phyloP scores from a whole-genome alignment of 768 basidiomycete species.

The Hydnomerulius pinastri region DNA sequence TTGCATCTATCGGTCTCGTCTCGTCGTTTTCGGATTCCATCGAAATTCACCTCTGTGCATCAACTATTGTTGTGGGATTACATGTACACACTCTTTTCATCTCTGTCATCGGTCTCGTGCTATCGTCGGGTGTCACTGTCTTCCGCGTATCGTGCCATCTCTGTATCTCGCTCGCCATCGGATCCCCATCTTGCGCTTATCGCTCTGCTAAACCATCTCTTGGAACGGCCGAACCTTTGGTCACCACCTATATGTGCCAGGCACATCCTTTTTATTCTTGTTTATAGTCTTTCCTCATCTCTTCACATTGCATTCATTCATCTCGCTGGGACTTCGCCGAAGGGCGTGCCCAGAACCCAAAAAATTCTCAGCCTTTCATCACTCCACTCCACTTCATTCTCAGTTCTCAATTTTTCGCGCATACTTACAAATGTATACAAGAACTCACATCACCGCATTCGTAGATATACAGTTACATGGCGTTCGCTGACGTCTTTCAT shows the following conservation, averaged over 20 bases:
- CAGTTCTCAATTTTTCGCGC: neutral
- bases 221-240: neutral
- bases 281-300: neutral
- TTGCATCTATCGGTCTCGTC: conserved; percentile 3
- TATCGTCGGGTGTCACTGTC: too few relatives aligned
- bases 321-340: neutral
- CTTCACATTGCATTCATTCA: neutral
- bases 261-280: neutral
- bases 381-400: neutral
- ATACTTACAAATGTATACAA: neutral
- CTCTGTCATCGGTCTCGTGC: too few relatives aligned
- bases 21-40: conserved; percentile 17
- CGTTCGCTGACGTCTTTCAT: neutral
- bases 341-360: neutral
- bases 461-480: neutral
- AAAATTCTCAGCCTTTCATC: neutral
- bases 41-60: conserved; percentile 14
- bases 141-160: neutral
- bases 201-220: neutral
- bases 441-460: neutral
- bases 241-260: neutral
- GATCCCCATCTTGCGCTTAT: neutral
- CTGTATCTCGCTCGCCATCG: neutral
- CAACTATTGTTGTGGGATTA: conserved; percentile 33
- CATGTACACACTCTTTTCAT: conserved; percentile 27